Conservation (phyloP, 176 grass and related monocot species). For the Eleusine indica region DNA sequence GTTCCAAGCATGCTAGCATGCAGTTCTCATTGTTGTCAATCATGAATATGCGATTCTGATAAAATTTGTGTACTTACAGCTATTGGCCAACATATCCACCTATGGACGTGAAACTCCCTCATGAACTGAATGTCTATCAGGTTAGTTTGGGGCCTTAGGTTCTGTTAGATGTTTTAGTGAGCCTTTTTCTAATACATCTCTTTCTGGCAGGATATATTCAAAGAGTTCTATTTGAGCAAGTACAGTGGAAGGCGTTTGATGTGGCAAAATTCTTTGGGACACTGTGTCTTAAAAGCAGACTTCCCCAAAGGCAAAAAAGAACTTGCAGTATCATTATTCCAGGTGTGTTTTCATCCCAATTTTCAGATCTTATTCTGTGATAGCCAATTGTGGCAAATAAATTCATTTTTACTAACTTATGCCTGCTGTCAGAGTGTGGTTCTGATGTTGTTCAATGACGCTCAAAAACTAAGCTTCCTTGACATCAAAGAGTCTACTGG, state of each 20-base stretch:
- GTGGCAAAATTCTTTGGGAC: constrained; percentile 99
- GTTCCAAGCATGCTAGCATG: constrained; percentile 13
- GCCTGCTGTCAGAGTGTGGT: constrained; percentile 77
- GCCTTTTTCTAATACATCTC: neutral
- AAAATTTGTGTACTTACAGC: constrained; percentile 54
- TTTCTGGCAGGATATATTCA: constrained; percentile 88
- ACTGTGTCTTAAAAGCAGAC: constrained; percentile 95
- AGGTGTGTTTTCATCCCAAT: constrained; percentile 51
- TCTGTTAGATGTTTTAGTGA: constrained; percentile 24
- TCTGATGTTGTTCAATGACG: constrained; percentile 95
- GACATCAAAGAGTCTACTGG: constrained; percentile 92
- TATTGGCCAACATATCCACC: constrained; percentile 99
- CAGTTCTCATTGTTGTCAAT: constrained; percentile 5
- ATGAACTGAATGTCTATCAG: constrained; percentile 98
- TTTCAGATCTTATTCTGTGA: constrained; percentile 30
- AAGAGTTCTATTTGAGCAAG: constrained; percentile 99
- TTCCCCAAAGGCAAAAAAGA: constrained; percentile 99
- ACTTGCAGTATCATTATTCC: constrained; percentile 97
- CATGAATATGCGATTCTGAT: constrained; percentile 29
- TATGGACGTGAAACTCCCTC: constrained; percentile 95
- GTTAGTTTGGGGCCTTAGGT: constrained; percentile 49
- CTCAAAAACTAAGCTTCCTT: constrained; percentile 88
- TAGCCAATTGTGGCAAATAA: constrained; percentile 13
- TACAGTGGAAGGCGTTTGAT: constrained; percentile 94
- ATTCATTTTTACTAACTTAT: constrained; percentile 14